Conservation (phyloP, 768 basidiomycete species). For the Serendipita sp. region DNA sequence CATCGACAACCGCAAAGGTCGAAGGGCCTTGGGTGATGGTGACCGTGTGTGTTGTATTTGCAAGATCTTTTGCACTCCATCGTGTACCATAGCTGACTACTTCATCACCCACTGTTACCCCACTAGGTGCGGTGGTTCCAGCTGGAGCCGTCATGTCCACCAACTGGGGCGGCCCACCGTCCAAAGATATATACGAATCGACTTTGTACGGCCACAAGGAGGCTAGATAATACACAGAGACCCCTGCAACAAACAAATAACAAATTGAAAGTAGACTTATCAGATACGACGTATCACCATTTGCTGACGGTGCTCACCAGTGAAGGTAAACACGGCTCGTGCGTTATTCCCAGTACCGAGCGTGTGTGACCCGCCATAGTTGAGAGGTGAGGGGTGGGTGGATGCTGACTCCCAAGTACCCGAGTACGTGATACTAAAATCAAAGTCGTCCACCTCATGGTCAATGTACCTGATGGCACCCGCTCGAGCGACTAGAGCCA, state of each 20-base stretch:
- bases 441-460: neutral
- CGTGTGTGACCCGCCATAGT: neutral
- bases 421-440: neutral
- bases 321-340: neutral
- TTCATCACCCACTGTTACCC: neutral
- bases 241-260: neutral
- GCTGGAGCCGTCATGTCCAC: neutral
- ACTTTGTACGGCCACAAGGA: neutral
- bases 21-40: neutral
- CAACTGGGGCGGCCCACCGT: neutral
- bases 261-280: no score
- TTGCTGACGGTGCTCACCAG: neutral
- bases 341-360: neutral
- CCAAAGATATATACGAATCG: neutral
- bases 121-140: neutral
- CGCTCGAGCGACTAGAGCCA: neutral
- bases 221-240: neutral
- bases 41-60: neutral
- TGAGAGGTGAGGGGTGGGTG: neutral
- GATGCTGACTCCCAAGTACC: neutral
- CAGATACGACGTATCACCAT: neutral
- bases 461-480: neutral
- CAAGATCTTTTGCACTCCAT: neutral
- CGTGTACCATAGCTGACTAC: neutral
- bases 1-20: neutral